Percentiles rank a stretch among this genome's conserved stretches.
These are phyloP conservation scores for Fonsecaea pedrosoi DNA, from an alignment of 2,329 filamentous ascomycete species.

Conservation along the genomic window DNA sequence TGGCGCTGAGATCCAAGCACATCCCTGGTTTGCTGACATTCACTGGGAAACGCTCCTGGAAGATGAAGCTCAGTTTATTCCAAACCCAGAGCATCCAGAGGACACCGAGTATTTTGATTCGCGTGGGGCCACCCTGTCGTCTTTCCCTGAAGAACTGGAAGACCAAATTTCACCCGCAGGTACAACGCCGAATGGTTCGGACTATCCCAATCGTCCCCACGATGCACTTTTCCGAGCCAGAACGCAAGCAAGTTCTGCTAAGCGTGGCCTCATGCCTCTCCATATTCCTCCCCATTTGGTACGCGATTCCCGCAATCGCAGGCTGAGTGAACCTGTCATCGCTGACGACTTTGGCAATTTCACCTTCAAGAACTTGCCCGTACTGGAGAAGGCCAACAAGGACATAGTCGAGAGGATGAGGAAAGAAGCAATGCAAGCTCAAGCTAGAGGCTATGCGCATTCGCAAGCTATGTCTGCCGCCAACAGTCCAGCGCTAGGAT, in stretches of 20 bases:
- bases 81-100: slow-evolving; percentile 88
- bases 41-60: slow-evolving; percentile 92
- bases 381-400: slow-evolving; percentile 97
- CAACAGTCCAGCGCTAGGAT: slow-evolving; percentile 48
- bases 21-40: slow-evolving; percentile 85
- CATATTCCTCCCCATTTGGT: slow-evolving; percentile 92
- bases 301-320: slow-evolving; percentile 82
- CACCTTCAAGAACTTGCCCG: slow-evolving; percentile 94
- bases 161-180: slow-evolving; percentile 81
- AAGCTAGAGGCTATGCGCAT: slow-evolving; percentile 58
- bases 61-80: slow-evolving; percentile 94
- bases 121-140: slow-evolving; percentile 86
- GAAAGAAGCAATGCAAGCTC: slow-evolving; percentile 81
- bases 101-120: slow-evolving; percentile 98
- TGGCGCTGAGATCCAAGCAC: slow-evolving; percentile 86
- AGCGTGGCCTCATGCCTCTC: slow-evolving; percentile 89
- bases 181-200: slow-evolving; percentile 65
- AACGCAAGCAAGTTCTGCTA: slow-evolving; percentile 84
- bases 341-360: slow-evolving; percentile 96
- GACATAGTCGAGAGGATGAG: slow-evolving; percentile 96
- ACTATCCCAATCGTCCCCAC: slow-evolving; percentile 89
- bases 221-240: slow-evolving; percentile 91
- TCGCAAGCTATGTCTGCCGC: slow-evolving; percentile 49
- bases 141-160: slow-evolving; percentile 92
- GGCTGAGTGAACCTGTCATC: slow-evolving; percentile 86